These are phyloP conservation scores for Blastobotrys persicus DNA, from an alignment of 1,139 yeast species.

Conservation along the genomic window DNA sequence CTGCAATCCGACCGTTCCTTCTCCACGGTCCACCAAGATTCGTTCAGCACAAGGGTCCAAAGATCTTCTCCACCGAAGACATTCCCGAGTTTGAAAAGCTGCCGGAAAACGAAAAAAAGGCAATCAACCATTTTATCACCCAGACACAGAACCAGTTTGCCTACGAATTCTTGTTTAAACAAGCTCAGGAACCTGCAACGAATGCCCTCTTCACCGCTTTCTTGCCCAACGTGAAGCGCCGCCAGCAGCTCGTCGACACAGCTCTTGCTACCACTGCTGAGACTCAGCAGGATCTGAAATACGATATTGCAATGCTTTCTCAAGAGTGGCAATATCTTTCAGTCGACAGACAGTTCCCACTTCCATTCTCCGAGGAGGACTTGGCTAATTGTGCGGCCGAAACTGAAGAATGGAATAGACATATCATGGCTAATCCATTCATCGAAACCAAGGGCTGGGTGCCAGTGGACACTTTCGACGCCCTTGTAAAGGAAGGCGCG, in stretches of 20 bases:
- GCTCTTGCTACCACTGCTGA: conserved; percentile 63
- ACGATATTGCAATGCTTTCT: conserved; percentile 71
- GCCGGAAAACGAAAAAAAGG: conserved; percentile 70
- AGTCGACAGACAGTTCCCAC: conserved; percentile 51
- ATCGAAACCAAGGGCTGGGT: conserved; percentile 94
- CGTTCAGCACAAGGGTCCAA: conserved; percentile 83
- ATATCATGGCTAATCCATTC: conserved; percentile 70
- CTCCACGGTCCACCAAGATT: conserved; percentile 77
- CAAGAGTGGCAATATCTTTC: conserved; percentile 50
- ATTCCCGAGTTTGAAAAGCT: conserved; percentile 66
- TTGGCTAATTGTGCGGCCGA: conserved; percentile 54
- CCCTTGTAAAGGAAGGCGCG: conserved; percentile 63
- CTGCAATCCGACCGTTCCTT: conserved; percentile 76
- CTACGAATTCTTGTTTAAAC: conserved; percentile 78
- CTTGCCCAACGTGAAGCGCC: conserved; percentile 40
- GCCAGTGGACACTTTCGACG: conserved; percentile 86
- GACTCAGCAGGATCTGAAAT: conserved; percentile 65
- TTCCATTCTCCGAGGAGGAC: conserved; percentile 54
- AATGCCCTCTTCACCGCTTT: conserved; percentile 63
- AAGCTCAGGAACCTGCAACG: conserved; percentile 41
- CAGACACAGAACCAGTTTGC: conserved; percentile 88
- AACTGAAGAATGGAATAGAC: conserved; percentile 65
- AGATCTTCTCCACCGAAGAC: conserved; percentile 73
- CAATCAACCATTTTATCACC: conserved; percentile 79
- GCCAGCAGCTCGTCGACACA: conserved; percentile 40